Evolutionary conservation across 108 stramenopile genomes (phyloP), one percentile per base, ranked within the genome.

Genomic region (Cyclotella choctawhatcheeana): DNA sequence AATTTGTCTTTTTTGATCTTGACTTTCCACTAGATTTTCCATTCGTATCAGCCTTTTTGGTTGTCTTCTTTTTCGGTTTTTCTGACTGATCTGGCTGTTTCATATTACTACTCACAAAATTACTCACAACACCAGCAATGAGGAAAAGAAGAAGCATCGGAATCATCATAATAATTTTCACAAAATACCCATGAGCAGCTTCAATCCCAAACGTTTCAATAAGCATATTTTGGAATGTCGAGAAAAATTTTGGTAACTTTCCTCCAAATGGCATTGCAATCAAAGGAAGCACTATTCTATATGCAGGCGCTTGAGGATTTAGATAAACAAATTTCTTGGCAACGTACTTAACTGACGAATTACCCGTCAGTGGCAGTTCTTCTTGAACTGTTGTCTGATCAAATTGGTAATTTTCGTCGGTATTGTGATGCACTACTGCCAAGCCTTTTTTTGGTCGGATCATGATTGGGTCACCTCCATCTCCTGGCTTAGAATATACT

Each of bases 401-500:
- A 14, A 93, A 70, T 5, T 87, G 58, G 45, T 82, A 75, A 7
- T 88, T 83, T 31, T 89, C 86, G 69, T 91, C 83, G 21, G 87
- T 85, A 71, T 91, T 91, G 77, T 96, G 95, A 82, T 93, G 91
- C 40, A 96, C 91, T 16, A 96, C 80, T 10, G 92, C 95, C 76
- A 96, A 55, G 14, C 92, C 92, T 71, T 82, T 84, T 64, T 64
- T 83, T 35, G 94, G 88, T 6, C 48, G 37, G 34, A 96, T 71
- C 45, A 86, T 78, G 32, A 93, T 67, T 22, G 95, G 92, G 26
- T 67, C 64, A 17, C 69, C 68, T 54, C 84, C 86, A 52, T 79
- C 71, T 27, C 30, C 48, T 27, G 80, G 82, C 18, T 59, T 66
- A 3, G 88, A 85, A 71, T 81, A 94, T 20, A 94, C 77, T 16